Conservation (phyloP, 2,329 filamentous ascomycete species). For the Ustulina deusta region DNA sequence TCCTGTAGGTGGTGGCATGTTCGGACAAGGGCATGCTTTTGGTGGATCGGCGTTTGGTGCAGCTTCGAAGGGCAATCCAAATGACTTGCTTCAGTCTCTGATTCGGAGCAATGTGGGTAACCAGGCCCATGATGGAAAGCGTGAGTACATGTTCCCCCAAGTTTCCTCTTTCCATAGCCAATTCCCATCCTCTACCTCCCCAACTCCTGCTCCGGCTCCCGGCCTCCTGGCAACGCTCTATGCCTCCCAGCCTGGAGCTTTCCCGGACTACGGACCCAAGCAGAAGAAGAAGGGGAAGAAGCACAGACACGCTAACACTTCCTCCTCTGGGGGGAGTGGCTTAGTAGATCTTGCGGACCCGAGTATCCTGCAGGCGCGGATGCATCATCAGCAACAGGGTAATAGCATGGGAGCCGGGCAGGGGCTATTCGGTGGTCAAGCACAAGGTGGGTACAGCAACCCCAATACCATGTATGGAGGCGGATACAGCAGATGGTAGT, state of each 20-base stretch:
- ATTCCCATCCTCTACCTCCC: slow-evolving; percentile 83
- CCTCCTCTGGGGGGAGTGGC: slow-evolving; percentile 98
- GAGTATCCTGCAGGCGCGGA: slow-evolving; percentile 98
- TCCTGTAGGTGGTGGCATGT: slow-evolving; percentile 78
- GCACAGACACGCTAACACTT: slow-evolving; percentile 99
- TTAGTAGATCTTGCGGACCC: slow-evolving; percentile 99
- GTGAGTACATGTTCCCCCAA: slow-evolving; percentile 76
- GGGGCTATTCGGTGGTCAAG: slow-evolving; percentile 88
- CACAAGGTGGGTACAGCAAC: slow-evolving; percentile 97
- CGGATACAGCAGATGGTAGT: slow-evolving; percentile 77
- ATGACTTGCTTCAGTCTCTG: slow-evolving; percentile 84
- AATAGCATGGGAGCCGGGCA: slow-evolving; percentile 87
- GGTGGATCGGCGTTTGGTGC: slow-evolving; percentile 77
- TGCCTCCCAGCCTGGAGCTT: slow-evolving; percentile 84
- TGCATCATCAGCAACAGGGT: slow-evolving; percentile 84
- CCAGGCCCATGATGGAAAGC: slow-evolving; percentile 90
- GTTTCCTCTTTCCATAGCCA: slow-evolving; percentile 92
- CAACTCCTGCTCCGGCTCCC: slow-evolving; percentile 91
- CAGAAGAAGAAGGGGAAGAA: slow-evolving; percentile 99
- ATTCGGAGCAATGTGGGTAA: slow-evolving; percentile 76
- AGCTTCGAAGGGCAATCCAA: slow-evolving; percentile 75
- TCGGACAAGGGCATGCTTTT: slow-evolving; percentile 88
- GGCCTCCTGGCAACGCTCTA: slow-evolving; percentile 93
- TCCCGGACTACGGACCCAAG: slow-evolving; percentile 93
- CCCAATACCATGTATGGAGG: slow-evolving; percentile 81